A percentile compares a stretch with the other conserved stretches of the same genome.
Evolutionary conservation across 2,329 filamentous ascomycete genomes (phyloP).

Genomic region (Ophiocordyceps robertsii): DNA sequence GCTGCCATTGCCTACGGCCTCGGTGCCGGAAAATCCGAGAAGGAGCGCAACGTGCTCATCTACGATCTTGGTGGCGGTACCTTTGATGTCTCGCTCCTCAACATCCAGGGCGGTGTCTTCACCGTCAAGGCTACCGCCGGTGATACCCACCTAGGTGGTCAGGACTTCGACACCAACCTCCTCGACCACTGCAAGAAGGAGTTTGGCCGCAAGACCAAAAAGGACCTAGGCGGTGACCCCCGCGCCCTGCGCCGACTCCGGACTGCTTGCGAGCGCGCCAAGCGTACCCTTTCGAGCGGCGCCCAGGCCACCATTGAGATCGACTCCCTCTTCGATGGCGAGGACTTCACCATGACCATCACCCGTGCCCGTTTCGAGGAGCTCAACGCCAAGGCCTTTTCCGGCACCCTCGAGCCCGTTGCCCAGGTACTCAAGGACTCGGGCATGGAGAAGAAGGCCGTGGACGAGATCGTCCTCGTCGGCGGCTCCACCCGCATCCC

Average conservation of each 20-base stretch:
- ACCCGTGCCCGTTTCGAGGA: slow-evolving; percentile 99
- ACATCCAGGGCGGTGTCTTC: slow-evolving; percentile 99
- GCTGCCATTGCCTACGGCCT: slow-evolving; percentile 98
- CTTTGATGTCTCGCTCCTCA: slow-evolving; percentile 98
- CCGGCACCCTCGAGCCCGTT: slow-evolving; percentile 86
- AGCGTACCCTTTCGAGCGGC: slow-evolving; percentile 95
- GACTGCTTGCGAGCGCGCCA: slow-evolving; percentile 98
- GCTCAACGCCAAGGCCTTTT: slow-evolving; percentile 90
- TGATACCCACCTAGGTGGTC: slow-evolving; percentile 91
- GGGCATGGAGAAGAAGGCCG: slow-evolving; percentile 70
- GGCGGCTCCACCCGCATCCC: slow-evolving; percentile 99
- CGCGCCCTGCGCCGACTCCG: slow-evolving; percentile 91
- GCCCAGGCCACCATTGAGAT: slow-evolving; percentile 98
- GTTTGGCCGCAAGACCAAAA: slow-evolving; percentile 64
- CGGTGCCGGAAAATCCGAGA: slow-evolving; percentile 83
- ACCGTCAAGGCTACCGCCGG: slow-evolving; percentile 96
- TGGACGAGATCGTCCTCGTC: slow-evolving; percentile 98
- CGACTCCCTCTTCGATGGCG: slow-evolving; percentile 93
- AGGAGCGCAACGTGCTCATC: slow-evolving; percentile 98
- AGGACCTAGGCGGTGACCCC: slow-evolving; percentile 68
- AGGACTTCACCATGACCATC: slow-evolving; percentile 95
- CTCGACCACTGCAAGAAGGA: slow-evolving; percentile 96
- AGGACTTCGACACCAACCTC: slow-evolving; percentile 93
- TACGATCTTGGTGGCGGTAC: slow-evolving; percentile 99
- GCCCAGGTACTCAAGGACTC: slow-evolving; percentile 95